Base-by-base conservation (phyloP, 345 rosid genomes). In the Passiflora organensis region DNA sequence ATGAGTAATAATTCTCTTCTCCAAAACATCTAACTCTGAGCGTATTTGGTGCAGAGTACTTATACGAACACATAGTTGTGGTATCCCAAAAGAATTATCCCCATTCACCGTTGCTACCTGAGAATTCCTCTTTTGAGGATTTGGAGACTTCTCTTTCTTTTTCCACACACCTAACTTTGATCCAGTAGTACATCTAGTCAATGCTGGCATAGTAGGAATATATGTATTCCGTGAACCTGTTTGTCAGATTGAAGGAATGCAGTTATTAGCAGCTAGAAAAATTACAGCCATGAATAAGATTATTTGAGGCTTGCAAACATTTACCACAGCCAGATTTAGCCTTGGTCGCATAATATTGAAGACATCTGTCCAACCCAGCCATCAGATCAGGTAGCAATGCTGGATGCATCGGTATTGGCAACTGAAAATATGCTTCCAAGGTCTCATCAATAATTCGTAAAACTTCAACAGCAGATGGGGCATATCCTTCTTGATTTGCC, bases 291-390 rank as follows among this genome's bases (percentile, higher is more conserved):
- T 4, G 16, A 6, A 37, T 48, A 41, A 15, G 13, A 4, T 8
- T 41, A 41, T 48, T 58, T 62, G 15, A 70, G 66, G 67, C 65
- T 21, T 15, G 47, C 48, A 42, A 59, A 23, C 10, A 54, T 75
- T 70, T 79, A 93, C 99, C 99, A 21, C 96, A 89, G 65, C 97
- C 97, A 58, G 95, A 85, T 79, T 83, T 89, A 18, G 91, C 86
- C 77, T 86, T 89, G 28, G 74, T 78, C 58, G 76, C 87, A 66
- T 85, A 93, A 71, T 83, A 82, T 51, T 84, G 95, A 75, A 89
- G 89, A 62, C 87, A 89, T 75, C 70, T 86, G 74, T 93, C 99
- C 39, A 93, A 75, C 50, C 99, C 96, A 52, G 78, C 52, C 61
- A 86, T 78, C 79, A 93, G 79, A 69, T 89, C 91, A 56, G 99